A percentile compares a stretch with the other conserved stretches of the same genome.
Evolutionary conservation across 441 rosid genomes (phyloP).

Genomic region (Isatis lusitanica): DNA sequence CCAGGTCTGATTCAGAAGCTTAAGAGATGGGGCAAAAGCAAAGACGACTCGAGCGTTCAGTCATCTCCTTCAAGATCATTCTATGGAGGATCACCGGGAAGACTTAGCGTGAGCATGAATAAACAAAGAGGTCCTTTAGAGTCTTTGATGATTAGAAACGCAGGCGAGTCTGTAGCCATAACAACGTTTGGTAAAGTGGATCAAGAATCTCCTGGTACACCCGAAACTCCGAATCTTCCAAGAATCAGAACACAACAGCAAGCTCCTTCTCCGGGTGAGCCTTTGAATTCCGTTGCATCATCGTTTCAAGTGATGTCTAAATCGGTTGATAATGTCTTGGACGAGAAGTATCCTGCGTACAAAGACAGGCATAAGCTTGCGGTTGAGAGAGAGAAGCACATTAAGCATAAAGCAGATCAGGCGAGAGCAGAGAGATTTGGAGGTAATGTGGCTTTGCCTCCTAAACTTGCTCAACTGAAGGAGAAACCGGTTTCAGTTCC

Average conservation of each 20-base stretch:
- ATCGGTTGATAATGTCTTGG: conserved; percentile 70
- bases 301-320: conserved; percentile 93
- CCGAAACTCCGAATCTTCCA: conserved; percentile 61
- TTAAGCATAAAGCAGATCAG: conserved; percentile 76
- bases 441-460: conserved; percentile 57
- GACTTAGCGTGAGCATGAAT: conserved; percentile 58
- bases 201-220: conserved; percentile 59
- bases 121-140: conserved; percentile 83
- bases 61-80: conserved; percentile 78
- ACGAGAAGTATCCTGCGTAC: conserved; percentile 88
- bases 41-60: conserved; percentile 73
- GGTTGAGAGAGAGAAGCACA: conserved; percentile 80
- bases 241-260: conserved; percentile 57
- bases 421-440: conserved; percentile 80
- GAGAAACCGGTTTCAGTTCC: conserved; percentile 50
- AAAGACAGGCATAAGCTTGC: conserved; percentile 92
- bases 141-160: conserved; percentile 82
- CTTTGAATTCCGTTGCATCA: conserved; percentile 59
- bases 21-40: conserved; percentile 87
- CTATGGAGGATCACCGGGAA: conserved; percentile 75
- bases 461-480: conserved; percentile 73
- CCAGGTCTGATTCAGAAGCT: conserved; percentile 75
- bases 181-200: conserved; percentile 76
- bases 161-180: conserved; percentile 74
- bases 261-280: conserved; percentile 51